A percentile compares a stretch with the other conserved stretches of the same genome.
Evolutionary conservation across 768 basidiomycete genomes (phyloP).

Genomic region (Multifurca ochricompacta): DNA sequence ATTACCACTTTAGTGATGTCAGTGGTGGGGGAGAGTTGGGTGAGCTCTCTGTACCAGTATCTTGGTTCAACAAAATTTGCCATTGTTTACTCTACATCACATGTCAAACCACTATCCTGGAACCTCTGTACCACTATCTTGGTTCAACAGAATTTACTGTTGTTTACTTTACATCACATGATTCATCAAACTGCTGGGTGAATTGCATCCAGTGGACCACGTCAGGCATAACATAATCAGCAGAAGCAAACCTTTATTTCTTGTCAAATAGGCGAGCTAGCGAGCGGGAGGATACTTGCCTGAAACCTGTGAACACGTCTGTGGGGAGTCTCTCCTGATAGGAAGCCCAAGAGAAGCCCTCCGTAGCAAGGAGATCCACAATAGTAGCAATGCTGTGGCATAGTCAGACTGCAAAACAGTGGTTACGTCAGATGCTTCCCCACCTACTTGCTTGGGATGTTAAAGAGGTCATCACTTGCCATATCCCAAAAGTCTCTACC

Average conservation of each 20-base stretch:
- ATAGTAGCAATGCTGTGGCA: conserved; percentile 1
- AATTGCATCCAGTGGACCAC: too few relatives aligned
- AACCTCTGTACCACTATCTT: too few relatives aligned
- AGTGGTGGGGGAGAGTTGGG: too few relatives aligned
- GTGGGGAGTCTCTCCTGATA: conserved; percentile 46
- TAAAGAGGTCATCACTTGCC: conserved; percentile 1
- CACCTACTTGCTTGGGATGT: conserved; percentile 7
- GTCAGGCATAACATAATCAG: conserved; percentile 31
- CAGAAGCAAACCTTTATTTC: conserved; percentile 27
- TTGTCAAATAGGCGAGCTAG: background rate
- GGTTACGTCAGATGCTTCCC: background rate
- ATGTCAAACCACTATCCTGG: too few relatives aligned
- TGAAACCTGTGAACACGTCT: conserved; percentile 33
- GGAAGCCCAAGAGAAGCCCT: background rate
- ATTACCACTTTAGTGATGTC: too few relatives aligned
- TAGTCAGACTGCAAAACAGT: background rate
- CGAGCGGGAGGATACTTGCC: background rate
- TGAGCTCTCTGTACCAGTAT: too few relatives aligned
- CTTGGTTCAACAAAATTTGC: too few relatives aligned
- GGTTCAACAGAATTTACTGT: too few relatives aligned
- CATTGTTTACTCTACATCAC: too few relatives aligned
- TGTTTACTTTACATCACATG: too few relatives aligned
- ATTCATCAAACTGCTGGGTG: too few relatives aligned
- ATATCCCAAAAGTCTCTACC: conserved; percentile 7
- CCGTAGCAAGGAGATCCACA: background rate